Conservation (phyloP, 225 moss, liverwort and hornwort genomes). For the Physcomitrellopsis africana region DNA sequence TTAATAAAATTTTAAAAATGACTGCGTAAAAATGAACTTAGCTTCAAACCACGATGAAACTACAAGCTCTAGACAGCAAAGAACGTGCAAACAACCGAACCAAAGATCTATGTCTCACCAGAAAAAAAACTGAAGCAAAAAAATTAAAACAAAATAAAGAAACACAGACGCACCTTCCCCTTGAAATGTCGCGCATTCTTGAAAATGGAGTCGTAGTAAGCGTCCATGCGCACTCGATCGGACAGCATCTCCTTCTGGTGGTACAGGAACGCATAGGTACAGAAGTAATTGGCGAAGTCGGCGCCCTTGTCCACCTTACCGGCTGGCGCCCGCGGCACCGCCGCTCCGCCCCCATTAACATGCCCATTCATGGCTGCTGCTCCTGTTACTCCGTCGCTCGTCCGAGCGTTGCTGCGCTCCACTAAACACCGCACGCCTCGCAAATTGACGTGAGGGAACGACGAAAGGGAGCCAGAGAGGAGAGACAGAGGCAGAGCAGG, state of each 20-base stretch:
- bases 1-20: too few species aligned
- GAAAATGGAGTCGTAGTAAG: slow-evolving; percentile 76
- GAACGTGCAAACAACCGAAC: not conserved
- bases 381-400: not conserved
- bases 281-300: slow-evolving; percentile 97
- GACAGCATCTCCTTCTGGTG: slow-evolving; percentile 99
- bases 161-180: slow-evolving; percentile 60
- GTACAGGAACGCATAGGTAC: slow-evolving; percentile 92
- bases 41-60: too few species aligned
- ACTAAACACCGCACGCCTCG: too few species aligned
- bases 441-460: too few species aligned
- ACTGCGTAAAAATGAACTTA: too few species aligned
- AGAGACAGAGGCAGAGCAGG: too few species aligned
- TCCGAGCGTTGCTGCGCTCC: too few species aligned
- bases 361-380: slow-evolving; percentile 71
- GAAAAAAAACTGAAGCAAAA: not conserved
- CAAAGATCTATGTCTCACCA: not conserved
- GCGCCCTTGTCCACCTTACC: slow-evolving; percentile 85
- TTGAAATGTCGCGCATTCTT: slow-evolving; percentile 79
- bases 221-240: slow-evolving; percentile 96
- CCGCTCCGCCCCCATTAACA: slow-evolving; percentile 54
- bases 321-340: slow-evolving; percentile 24
- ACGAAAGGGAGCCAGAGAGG: too few species aligned
- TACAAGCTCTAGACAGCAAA: too few species aligned
- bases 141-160: too few species aligned